Base-by-base conservation (phyloP, 352 stramenopile genomes). In the Phytopythium sindhum region DNA sequence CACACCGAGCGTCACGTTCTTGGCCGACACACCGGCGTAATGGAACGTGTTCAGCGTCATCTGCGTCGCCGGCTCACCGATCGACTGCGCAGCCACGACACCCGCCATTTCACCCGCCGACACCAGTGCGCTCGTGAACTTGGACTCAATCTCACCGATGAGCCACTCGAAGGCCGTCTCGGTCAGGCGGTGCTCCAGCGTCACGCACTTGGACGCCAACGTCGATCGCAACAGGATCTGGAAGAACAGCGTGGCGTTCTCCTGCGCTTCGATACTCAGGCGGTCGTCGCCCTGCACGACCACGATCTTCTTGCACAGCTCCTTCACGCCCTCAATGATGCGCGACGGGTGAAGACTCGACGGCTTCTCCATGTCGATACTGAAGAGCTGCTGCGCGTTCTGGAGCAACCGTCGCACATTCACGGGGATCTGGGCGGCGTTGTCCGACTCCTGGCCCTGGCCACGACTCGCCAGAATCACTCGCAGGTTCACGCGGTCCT, bases 21-120 rank as follows among this genome's bases (percentile, higher is more conserved):
- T 99, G 23, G 97, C 97, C 50, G 92, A 98, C 65, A 99, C 97
- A 92, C 97, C 89, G 68, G 97, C 97, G 73, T 98, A 99, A 80
- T 99, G 98, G 83, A 99, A 99, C 53, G 98, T 99, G 83, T 99
- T 99, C 58, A 99, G 82, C 19, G 98, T 99, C 97, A 99, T 99
- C 81, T 99, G 98, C 41, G 98, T 99, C 56, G 97, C 97, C 24
- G 98, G 98, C 71, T 99, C 97, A 66, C 98, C 98, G 77, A 99
- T 99, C 53, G 94, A 99, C 72, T 99, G 98, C 5, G 98, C 97
- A 17, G 97, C 98, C 53, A 99, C 88, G 35, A 99, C 97, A 76
- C 98, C 98, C 67, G 92, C 96, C 95, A 99, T 99, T 76, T 99
- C 98, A 69, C 98, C 98, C 57, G 98, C 91, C 68, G 89, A 90